Evolutionary conservation across 345 rosid species (phyloP).

Genomic region (Jatropha curcas): DNA sequence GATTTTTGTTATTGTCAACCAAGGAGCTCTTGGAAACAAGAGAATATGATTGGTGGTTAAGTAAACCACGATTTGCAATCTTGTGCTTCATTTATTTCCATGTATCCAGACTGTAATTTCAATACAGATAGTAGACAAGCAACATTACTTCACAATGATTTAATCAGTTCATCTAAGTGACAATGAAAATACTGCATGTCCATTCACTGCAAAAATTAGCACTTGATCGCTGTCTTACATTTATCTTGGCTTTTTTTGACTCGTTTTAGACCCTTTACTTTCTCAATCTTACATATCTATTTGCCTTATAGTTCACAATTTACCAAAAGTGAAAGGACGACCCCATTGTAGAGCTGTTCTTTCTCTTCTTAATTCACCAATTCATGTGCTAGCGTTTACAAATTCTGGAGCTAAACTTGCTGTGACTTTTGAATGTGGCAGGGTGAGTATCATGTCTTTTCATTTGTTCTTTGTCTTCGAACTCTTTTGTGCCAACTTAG

Average conservation of each 20-base stretch:
- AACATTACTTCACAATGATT: background rate
- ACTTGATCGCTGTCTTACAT: conserved; percentile 5
- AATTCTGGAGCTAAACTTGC: conserved; percentile 32
- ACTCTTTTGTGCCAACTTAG: background rate
- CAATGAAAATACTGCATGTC: background rate
- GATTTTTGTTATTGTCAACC: too few species aligned
- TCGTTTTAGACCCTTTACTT: conserved; percentile 1
- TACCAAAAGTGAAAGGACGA: conserved; percentile 41
- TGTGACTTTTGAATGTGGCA: conserved; percentile 27
- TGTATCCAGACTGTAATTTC: too few species aligned
- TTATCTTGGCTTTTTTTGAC: conserved; percentile 10
- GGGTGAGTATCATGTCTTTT: conserved; percentile 19
- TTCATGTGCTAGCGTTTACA: conserved; percentile 19
- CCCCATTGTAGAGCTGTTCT: conserved; percentile 28
- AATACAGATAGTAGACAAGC: background rate
- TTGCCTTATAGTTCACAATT: conserved; percentile 35
- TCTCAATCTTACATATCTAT: conserved; percentile 15
- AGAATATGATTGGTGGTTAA: too few species aligned
- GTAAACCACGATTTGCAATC: too few species aligned
- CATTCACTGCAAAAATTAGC: background rate
- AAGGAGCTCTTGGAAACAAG: too few species aligned
- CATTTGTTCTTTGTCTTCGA: background rate
- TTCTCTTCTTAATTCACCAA: conserved; percentile 24
- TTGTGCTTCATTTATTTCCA: too few species aligned
- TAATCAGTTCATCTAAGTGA: conserved; percentile 9